Evolutionary conservation across 306 rosid genomes (phyloP), one percentile per base, ranked within the genome.

Genomic region (Oemleria cerasiformis): DNA sequence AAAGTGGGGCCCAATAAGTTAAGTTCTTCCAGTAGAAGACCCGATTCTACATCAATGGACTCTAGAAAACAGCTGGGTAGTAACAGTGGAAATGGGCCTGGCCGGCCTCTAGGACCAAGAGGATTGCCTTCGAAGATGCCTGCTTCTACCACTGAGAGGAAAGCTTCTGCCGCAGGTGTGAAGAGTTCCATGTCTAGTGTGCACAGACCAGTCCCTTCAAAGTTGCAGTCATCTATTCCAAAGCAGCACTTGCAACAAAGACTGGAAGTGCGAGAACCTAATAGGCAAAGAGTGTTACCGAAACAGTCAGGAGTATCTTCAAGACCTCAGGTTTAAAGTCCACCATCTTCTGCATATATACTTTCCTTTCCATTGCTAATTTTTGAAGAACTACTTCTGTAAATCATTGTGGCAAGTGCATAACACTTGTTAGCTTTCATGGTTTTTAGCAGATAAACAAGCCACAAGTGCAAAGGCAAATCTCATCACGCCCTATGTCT

Each of bases 31-130:
- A 68, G 81, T 77, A 82, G 78, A 75, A 85, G 71, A 80, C 79
- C 81, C 38, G 75, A 78, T 76, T 69, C 64, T 55, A 60, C 75
- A 60, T 57, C 73, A 0, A 42, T 72, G 72, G 90, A 86, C 81
- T 73, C 90, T 72, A 89, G 88, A 79, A 88, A 64, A 70, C 96
- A 81, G 53, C 88, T 87, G 66, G 85, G 82, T 68, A 87, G 69
- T 75, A 82, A 76, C 66, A 80, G 49, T 23, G 92, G 81, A 63
- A 87, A 65, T 80, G 92, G 92, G 54, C 87, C 85, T 21, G 86
- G 92, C 40, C 96, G 89, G 83, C 88, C 91, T 12, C 44, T 68
- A 62, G 90, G 62, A 36, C 68, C 82, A 38, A 92, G 87, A 81
- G 85, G 78, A 38, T 19, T 81, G 56, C 89, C 85, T 45, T 57